Evolutionary conservation across 164 flowering plant genomes (phyloP), one percentile per base, ranked within the genome.

Genomic region (Macadamia integrifolia): DNA sequence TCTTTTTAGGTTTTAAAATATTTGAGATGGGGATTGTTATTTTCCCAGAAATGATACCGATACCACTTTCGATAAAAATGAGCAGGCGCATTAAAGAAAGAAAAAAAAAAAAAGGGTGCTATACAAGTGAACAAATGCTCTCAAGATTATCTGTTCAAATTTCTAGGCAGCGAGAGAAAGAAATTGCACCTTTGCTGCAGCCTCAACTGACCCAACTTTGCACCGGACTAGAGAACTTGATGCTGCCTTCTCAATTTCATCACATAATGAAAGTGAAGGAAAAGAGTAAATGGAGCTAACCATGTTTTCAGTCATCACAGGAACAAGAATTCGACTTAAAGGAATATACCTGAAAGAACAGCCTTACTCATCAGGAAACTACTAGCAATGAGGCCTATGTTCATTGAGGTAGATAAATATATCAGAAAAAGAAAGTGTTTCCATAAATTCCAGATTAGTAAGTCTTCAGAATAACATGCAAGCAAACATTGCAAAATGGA

Each of bases 181-280:
- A 55, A 64, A 48, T 29, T 73, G 58, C 31, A 92, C 98, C 97
- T 95, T 95, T 29, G 86, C 98, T 61, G 81, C 92, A 72, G 89
- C 89, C 52, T 84, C 80, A 70, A 73, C 61, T 40, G 88, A 80
- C 70, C 94, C 98, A 74, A 85, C 61, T 74, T 82, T 84, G 85
- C 90, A 90, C 49, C 67, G 83, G 15, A 82, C 46, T 15, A 95
- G 74, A 57, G 86, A 74, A 68, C 82, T 79, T 6, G 83, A 79
- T 70, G 80, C 73, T 44, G 70, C 66, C 23, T 79, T 85, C 32
- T 72, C 82, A 72, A 82, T 67, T 76, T 87, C 85, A 53, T 84
- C 82, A 65, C 66, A 72, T 15, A 62, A 66, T 18, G 89, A 79
- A 28, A 89, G 57, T 44, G 93, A 83, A 66, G 99, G 91, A 75